A percentile compares a stretch with the other conserved stretches of the same genome.
These are phyloP conservation scores for Fusarium sp. DNA, from an alignment of 2,329 filamentous ascomycete genomes.

Conservation along the genomic window DNA sequence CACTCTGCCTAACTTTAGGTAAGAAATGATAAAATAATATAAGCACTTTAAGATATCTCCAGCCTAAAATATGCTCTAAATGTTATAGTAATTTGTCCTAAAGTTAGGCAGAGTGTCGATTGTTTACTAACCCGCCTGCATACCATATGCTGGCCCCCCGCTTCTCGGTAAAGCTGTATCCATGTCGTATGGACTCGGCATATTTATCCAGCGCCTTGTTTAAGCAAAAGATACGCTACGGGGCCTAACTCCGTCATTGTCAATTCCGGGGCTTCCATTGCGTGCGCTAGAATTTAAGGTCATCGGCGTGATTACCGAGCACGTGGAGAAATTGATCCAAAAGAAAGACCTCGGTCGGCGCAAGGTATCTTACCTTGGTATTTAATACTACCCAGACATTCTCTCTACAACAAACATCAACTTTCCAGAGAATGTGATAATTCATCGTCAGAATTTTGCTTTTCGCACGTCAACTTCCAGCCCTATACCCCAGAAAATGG, in stretches of 20 bases:
- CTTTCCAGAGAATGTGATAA: slow-evolving; percentile 33
- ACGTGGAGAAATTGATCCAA: slow-evolving; percentile 38
- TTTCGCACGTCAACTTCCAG: neutral
- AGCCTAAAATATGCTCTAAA: no score
- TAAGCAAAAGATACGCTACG: slow-evolving; percentile 9
- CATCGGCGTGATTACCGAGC: slow-evolving; percentile 41
- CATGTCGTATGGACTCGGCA: neutral
- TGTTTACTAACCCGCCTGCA: no score
- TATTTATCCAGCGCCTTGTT: neutral
- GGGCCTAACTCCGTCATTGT: slow-evolving; percentile 20
- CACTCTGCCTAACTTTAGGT: no score
- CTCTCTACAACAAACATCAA: slow-evolving; percentile 7
- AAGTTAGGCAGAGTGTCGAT: no score
- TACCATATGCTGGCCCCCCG: neutral
- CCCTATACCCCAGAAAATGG: slow-evolving; percentile 18
- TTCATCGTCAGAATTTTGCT: neutral
- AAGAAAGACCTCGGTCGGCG: slow-evolving; percentile 40
- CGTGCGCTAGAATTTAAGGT: slow-evolving; percentile 12
- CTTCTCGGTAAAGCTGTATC: slow-evolving; percentile 12
- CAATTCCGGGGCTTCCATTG: slow-evolving; percentile 16
- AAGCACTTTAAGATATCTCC: no score
- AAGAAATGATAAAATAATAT: no score
- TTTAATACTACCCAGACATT: slow-evolving; percentile 1
- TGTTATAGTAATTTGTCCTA: no score
- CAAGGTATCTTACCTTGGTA: slow-evolving; percentile 3